Evolutionary conservation across 169 alveolate species (phyloP).

Genomic region (Blepharisma undulans): DNA sequence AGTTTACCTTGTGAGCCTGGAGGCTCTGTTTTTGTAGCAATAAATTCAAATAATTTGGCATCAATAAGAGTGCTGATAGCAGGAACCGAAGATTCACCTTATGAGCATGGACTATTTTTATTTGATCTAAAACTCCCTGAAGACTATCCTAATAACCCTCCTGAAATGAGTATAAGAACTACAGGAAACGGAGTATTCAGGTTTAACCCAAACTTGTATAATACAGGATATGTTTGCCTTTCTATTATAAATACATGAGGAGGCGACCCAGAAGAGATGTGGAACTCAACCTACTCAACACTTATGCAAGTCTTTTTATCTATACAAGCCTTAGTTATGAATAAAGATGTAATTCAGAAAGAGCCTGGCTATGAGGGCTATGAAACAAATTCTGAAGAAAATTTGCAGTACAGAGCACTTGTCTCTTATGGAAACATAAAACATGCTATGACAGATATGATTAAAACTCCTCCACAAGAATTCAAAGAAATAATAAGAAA

Average conservation of each 20-base stretch:
- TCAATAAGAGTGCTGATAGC: slow-evolving; percentile 65
- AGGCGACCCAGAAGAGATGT: slow-evolving; percentile 71
- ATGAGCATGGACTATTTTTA: slow-evolving; percentile 76
- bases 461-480: slow-evolving; percentile 85
- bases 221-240: slow-evolving; percentile 76
- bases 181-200: slow-evolving; percentile 69
- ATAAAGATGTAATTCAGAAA: slow-evolving; percentile 67
- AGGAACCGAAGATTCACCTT: slow-evolving; percentile 82
- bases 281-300: slow-evolving; percentile 75
- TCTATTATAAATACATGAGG: slow-evolving; percentile 78
- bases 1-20: slow-evolving; percentile 68
- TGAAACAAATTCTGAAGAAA: slow-evolving; percentile 59
- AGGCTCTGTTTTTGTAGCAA: slow-evolving; percentile 67
- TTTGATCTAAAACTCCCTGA: slow-evolving; percentile 71
- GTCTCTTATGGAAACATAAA: slow-evolving; percentile 78
- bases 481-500: slow-evolving; percentile 81
- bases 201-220: slow-evolving; percentile 79
- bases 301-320: slow-evolving; percentile 69
- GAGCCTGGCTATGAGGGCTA: slow-evolving; percentile 74
- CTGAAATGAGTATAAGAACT: slow-evolving; percentile 66
- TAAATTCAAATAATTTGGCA: slow-evolving; percentile 63
- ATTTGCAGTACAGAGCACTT: slow-evolving; percentile 78
- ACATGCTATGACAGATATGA: slow-evolving; percentile 87
- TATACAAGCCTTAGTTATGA: slow-evolving; percentile 73
- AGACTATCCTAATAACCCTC: slow-evolving; percentile 77